Percentiles rank a stretch among this genome's conserved stretches.
Conservation (phyloP, 73 alveolate genomes). For the Urostyla sp. region DNA sequence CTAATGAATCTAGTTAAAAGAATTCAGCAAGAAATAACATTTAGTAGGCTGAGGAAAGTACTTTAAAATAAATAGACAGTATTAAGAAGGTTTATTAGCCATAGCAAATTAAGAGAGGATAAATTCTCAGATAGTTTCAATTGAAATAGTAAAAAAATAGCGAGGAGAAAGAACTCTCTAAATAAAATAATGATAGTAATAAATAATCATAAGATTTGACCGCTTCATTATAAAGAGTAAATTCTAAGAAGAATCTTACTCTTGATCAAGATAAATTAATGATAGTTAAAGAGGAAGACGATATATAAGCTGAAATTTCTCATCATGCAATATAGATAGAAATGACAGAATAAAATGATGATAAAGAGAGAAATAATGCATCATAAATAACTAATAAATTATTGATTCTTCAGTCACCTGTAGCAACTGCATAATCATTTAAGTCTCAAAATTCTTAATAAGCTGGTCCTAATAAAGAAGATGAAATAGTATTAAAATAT, state of each 20-base stretch:
- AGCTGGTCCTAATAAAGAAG: slow-evolving; percentile 59
- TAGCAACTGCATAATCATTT: slow-evolving; percentile 44
- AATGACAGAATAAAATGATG: not conserved
- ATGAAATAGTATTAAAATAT: slow-evolving; percentile 38
- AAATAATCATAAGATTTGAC: not conserved
- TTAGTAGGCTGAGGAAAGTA: not conserved
- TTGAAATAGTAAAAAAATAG: not conserved
- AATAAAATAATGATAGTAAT: not conserved
- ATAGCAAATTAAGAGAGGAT: slow-evolving; percentile 16
- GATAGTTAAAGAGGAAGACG: not conserved
- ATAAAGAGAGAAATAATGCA: not conserved
- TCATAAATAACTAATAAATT: not conserved
- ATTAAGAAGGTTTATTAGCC: slow-evolving; percentile 2
- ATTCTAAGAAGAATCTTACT: slow-evolving; percentile 43
- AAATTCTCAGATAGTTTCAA: slow-evolving; percentile 11
- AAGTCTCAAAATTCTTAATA: slow-evolving; percentile 46
- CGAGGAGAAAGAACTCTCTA: not conserved
- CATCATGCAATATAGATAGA: not conserved
- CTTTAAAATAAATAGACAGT: not conserved
- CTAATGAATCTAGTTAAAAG: slow-evolving; percentile 17
- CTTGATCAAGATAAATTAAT: not conserved
- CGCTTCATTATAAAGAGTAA: slow-evolving; percentile 18
- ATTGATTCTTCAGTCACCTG: slow-evolving; percentile 15
- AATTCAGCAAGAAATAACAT: slow-evolving; percentile 4
- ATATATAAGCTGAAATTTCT: not conserved